Evolutionary conservation across 2,329 filamentous ascomycete species (phyloP).

Genomic region (Aureobasidium sp.): DNA sequence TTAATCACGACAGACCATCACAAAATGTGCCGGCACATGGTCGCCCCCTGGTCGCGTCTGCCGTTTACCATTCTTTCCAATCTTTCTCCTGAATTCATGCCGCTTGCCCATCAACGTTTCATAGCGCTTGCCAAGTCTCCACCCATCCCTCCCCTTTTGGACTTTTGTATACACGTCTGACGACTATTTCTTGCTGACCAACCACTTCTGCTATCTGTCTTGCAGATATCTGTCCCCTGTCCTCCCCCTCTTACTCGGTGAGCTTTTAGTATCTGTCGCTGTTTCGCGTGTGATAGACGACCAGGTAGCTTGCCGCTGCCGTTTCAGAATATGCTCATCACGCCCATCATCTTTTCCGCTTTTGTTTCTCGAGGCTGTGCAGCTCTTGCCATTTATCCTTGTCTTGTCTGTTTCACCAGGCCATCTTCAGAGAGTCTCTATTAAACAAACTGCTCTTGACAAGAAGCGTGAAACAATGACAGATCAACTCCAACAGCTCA

Average conservation of each 20-base stretch:
- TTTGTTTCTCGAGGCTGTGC: background rate
- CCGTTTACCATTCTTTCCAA: slow-evolving; percentile 1
- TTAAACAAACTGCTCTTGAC: background rate
- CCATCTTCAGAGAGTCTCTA: too few species aligned
- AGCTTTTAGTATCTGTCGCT: background rate
- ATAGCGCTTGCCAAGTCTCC: background rate
- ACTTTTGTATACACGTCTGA: background rate
- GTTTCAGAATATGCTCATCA: slow-evolving; percentile 5
- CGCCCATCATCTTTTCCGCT: background rate
- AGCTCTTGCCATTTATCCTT: background rate
- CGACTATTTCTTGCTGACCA: too few species aligned
- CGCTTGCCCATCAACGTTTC: background rate
- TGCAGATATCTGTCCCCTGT: background rate
- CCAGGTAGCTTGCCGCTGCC: background rate
- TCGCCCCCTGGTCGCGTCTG: background rate
- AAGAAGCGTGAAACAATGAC: background rate
- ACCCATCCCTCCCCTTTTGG: background rate
- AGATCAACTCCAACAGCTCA: background rate
- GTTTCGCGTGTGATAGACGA: background rate
- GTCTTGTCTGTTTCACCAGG: background rate
- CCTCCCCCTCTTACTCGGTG: background rate
- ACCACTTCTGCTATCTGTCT: too few species aligned
- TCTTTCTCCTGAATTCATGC: background rate
- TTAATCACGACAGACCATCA: background rate
- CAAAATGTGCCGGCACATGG: background rate